Evolutionary conservation across 345 rosid species (phyloP).

Genomic region (Acer saccharum): DNA sequence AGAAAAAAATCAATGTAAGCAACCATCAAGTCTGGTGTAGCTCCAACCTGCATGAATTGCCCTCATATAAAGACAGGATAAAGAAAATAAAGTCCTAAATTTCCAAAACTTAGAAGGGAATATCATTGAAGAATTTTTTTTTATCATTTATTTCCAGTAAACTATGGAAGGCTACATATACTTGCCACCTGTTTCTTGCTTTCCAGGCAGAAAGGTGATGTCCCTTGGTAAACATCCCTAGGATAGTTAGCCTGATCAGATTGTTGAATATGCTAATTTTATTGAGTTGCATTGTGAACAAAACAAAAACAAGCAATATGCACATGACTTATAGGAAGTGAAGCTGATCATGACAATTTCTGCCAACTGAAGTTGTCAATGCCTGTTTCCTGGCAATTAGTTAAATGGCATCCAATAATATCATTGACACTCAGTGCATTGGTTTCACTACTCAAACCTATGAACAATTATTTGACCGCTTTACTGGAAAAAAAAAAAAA

Average conservation of each 20-base stretch:
- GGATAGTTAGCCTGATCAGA: neutral
- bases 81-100: conserved; percentile 6
- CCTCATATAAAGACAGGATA: conserved; percentile 14
- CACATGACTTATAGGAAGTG: neutral
- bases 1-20: conserved; percentile 92
- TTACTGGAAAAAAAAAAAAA: neutral
- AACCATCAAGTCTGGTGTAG: conserved; percentile 94
- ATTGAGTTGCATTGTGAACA: too few species aligned
- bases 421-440: neutral
- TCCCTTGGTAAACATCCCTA: neutral
- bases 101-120: neutral
- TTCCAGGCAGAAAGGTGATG: neutral
- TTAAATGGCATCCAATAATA: neutral
- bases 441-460: neutral
- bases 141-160: neutral
- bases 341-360: neutral
- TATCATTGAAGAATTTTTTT: neutral
- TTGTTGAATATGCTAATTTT: conserved; percentile 5
- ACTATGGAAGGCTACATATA: neutral
- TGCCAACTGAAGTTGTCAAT: neutral
- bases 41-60: conserved; percentile 76
- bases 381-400: neutral
- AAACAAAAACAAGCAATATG: neutral
- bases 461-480: neutral
- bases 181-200: conserved; percentile 1